A percentile compares a stretch with the other conserved stretches of the same genome.
phyloP scores from a whole-genome alignment of 2,329 filamentous ascomycete species.

The Nemania sp. region DNA sequence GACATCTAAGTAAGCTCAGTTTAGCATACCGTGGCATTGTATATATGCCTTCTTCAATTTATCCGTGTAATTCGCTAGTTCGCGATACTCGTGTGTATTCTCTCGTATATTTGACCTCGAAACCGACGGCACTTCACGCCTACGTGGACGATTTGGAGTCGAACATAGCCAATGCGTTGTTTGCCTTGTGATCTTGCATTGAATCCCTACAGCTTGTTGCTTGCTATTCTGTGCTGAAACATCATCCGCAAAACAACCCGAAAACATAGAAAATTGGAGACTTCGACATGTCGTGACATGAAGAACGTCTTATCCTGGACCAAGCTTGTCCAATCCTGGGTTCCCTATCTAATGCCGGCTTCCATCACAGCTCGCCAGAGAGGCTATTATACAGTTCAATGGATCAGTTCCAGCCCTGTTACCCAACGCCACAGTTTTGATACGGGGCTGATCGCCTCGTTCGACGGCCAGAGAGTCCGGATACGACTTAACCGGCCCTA shows the following conservation, averaged over 20 bases:
- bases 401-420: neutral
- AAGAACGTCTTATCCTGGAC: neutral
- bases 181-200: too few relatives aligned
- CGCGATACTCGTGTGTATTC: too few relatives aligned
- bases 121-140: too few relatives aligned
- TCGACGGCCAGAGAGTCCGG: neutral
- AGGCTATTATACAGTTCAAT: neutral
- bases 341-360: slow-evolving; percentile 13
- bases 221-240: slow-evolving; percentile 13
- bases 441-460: neutral
- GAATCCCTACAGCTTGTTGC: slow-evolving; percentile 1
- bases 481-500: neutral
- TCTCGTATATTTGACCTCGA: too few relatives aligned
- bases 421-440: too few relatives aligned
- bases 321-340: slow-evolving; percentile 13
- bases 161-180: too few relatives aligned
- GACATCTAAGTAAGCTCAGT: too few relatives aligned
- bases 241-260: slow-evolving; percentile 9
- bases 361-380: neutral
- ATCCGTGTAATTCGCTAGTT: too few relatives aligned
- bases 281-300: slow-evolving; percentile 1
- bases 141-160: too few relatives aligned
- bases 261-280: neutral
- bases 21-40: too few relatives aligned
- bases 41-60: too few relatives aligned